A percentile compares a stretch with the other conserved stretches of the same genome.
These are phyloP conservation scores for Tausonia pullulans DNA, from an alignment of 1,284 basidiomycete genomes.

Conservation along the genomic window DNA sequence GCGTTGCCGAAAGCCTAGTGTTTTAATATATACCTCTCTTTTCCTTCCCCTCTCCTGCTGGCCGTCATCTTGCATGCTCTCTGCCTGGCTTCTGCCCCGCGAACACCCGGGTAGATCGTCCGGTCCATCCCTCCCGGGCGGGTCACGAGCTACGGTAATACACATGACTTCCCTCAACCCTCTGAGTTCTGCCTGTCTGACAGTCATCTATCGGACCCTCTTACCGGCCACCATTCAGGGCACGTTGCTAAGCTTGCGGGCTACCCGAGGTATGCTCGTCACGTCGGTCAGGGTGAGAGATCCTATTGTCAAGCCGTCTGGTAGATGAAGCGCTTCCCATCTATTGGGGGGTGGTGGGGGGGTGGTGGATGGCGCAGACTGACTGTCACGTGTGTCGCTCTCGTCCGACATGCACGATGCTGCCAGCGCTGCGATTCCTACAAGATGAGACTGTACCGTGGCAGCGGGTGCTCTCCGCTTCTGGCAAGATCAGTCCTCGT, in stretches of 20 bases:
- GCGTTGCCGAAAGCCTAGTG: background rate
- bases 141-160: constrained; percentile 2
- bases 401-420: background rate
- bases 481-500: constrained; percentile 56
- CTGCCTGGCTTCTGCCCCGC: background rate
- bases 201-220: background rate
- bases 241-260: constrained; percentile 63
- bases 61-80: background rate
- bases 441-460: constrained; percentile 43
- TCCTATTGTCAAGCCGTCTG: background rate
- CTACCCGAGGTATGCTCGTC: constrained; percentile 67
- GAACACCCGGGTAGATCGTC: background rate
- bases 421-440: constrained; percentile 57
- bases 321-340: background rate
- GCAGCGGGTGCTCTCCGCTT: constrained; percentile 36
- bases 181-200: background rate
- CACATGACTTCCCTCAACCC: background rate
- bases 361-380: background rate
- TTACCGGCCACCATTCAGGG: no score
- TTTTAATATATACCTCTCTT: background rate
- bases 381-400: background rate
- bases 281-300: constrained; percentile 66
- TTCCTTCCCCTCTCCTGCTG: background rate
- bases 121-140: background rate
- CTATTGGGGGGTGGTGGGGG: no score